These are phyloP conservation scores for Hemileccinum impolitum DNA, from an alignment of 768 basidiomycete species.

Conservation along the genomic window DNA sequence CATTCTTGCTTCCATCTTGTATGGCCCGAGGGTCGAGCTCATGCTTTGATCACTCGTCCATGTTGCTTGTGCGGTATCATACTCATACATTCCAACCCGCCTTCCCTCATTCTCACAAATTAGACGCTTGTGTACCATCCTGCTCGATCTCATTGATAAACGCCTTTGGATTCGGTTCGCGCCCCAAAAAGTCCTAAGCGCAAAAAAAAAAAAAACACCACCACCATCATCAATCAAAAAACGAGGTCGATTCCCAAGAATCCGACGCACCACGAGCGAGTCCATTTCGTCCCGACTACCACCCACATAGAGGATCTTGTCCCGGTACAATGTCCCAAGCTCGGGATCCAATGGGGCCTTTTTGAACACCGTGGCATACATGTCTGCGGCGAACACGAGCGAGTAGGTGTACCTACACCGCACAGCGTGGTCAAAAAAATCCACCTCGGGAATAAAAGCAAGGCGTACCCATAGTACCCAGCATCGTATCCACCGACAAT, in stretches of 20 bases:
- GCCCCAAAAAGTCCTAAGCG: slow-evolving; percentile 69
- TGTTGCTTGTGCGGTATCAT: not conserved
- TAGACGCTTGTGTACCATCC: slow-evolving; percentile 17
- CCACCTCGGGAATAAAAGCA: too few relatives aligned
- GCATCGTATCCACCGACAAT: slow-evolving; percentile 73
- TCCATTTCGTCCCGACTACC: slow-evolving; percentile 77
- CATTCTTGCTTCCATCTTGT: too few relatives aligned
- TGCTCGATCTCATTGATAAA: slow-evolving; percentile 64
- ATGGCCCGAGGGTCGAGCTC: too few relatives aligned
- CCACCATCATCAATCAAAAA: too few relatives aligned
- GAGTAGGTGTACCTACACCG: slow-evolving; percentile 63
- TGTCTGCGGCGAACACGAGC: slow-evolving; percentile 57
- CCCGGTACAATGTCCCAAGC: slow-evolving; percentile 65
- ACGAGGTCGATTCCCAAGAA: not conserved
- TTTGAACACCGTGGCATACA: slow-evolving; percentile 77
- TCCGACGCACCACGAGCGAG: slow-evolving; percentile 57
- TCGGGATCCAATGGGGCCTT: slow-evolving; percentile 68
- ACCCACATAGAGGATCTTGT: slow-evolving; percentile 66
- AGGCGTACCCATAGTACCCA: slow-evolving; percentile 57
- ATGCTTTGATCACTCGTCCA: too few relatives aligned
- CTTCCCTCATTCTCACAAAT: slow-evolving; percentile 1
- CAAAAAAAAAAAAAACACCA: too few relatives aligned
- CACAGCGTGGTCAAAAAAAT: not conserved
- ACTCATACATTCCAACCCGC: not conserved
- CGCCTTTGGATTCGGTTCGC: slow-evolving; percentile 69